Conservation (phyloP, 805 yeast species). For the Wickerhamomyces ciferrii region DNA sequence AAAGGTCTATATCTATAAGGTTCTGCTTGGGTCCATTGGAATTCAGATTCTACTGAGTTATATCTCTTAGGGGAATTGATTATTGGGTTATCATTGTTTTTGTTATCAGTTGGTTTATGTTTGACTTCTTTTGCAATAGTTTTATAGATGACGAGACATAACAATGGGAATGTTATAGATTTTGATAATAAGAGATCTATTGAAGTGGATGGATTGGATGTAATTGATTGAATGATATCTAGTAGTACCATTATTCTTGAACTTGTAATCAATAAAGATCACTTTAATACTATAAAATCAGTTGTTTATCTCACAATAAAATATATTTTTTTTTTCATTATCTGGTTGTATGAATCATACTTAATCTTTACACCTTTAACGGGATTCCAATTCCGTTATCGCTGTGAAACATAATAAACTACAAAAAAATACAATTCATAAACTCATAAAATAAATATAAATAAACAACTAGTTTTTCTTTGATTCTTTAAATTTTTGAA, state of each 20-base stretch:
- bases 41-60: slow-evolving; percentile 27
- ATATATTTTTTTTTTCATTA: no score
- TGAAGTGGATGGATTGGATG: no score
- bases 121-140: neutral
- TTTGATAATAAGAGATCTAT: slow-evolving; percentile 9
- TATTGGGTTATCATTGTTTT: neutral
- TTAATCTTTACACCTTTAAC: no score
- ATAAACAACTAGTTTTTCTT: neutral
- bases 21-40: slow-evolving; percentile 36
- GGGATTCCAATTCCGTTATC: neutral
- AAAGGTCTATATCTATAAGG: slow-evolving; percentile 54
- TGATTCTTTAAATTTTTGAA: slow-evolving; percentile 17
- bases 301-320: no score
- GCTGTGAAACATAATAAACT: no score
- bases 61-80: slow-evolving; percentile 8
- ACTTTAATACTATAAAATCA: no score
- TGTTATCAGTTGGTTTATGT: no score
- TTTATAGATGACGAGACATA: slow-evolving; percentile 13
- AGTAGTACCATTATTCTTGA: neutral
- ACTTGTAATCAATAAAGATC: no score
- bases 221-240: neutral
- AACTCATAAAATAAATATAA: neutral
- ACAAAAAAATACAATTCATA: no score
- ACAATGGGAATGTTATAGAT: slow-evolving; percentile 18
- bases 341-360: no score